Evolutionary conservation across 2,329 filamentous ascomycete genomes (phyloP).

Genomic region (Thelonectria discophora): DNA sequence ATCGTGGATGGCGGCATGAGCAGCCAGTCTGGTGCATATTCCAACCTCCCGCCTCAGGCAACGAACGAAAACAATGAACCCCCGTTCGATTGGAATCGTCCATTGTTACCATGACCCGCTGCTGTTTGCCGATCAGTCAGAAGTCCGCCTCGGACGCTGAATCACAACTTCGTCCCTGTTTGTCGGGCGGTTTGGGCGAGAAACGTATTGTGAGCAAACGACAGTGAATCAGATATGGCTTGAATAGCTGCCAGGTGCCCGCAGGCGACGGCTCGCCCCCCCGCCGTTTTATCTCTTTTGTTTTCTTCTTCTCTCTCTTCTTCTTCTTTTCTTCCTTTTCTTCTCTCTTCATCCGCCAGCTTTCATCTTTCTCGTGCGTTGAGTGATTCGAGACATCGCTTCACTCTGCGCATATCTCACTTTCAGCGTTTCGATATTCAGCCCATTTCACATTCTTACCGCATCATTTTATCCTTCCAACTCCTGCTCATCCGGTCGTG

Average conservation of each 20-base stretch:
- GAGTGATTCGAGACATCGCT: not conserved
- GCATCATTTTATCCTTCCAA: not conserved
- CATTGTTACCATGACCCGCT: too few relatives aligned
- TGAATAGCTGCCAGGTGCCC: not conserved
- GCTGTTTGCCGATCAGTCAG: too few relatives aligned
- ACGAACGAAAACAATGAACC: not conserved
- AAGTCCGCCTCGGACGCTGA: too few relatives aligned
- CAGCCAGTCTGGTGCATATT: not conserved
- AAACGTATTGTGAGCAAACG: not conserved
- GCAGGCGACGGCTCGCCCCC: conserved; percentile 3
- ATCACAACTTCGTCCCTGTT: too few relatives aligned
- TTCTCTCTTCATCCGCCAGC: not conserved
- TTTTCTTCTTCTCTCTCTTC: not conserved
- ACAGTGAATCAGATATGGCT: too few relatives aligned
- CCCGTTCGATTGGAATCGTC: too few relatives aligned
- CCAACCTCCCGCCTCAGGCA: too few relatives aligned
- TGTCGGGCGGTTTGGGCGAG: too few relatives aligned
- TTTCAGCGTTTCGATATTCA: not conserved
- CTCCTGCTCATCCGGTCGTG: not conserved
- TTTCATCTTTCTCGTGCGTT: conserved; percentile 8
- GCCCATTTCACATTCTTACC: not conserved
- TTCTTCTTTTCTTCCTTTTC: not conserved
- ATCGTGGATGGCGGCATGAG: conserved; percentile 4
- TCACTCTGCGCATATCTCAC: not conserved
- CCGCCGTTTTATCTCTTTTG: conserved; percentile 2